Base-by-base conservation (phyloP, 257 asterid genomes). In the Ocimum tenuiflorum region DNA sequence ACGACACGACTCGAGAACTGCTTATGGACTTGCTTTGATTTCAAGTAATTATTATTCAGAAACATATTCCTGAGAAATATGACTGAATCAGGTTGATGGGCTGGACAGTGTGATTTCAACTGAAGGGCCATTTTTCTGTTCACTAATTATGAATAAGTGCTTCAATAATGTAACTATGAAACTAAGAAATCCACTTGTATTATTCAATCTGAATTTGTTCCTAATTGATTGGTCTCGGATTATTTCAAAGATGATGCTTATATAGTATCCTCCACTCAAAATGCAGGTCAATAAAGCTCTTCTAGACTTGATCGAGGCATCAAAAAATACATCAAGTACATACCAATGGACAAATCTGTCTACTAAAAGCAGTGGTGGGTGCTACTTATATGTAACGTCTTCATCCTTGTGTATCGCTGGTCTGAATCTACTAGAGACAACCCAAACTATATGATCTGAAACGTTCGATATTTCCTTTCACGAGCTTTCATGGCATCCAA, bases 331-430 rank as follows among this genome's bases (percentile, higher is more conserved):
- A 70, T 60, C 42, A 52, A 79, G 69, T 50, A 83, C 77, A 3
- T 65, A 71, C 11, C 88, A 88, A 3, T 94, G 99, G 97, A 94
- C 97, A 65, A 90, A 90, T 82, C 72, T 94, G 85, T 77, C 90
- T 23, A 70, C 20, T 69, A 84, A 83, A 70, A 88, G 73, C 73
- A 71, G 80, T 52, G 91, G 99, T 92, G 79, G 73, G 88, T 80
- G 57, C 65, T 65, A 45, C 27, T 14, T 48, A 13, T 74, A 73
- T 46, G 43, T 11, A 36, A 35, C 52, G 31, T 20, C 65, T 56
- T 54, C 74, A 69, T 62, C 60, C 38, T 39, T 73, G 35, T 43
- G 68, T 47, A 14, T 48, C 38, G 55, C 65, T 70, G 42, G 68
- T 59, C 51, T 60, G 14, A 58, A 13, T 65, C 50, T 58, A 14